These are phyloP conservation scores for Tolypocladium cylindrosporum DNA, from an alignment of 2,329 filamentous ascomycete species.

Conservation along the genomic window DNA sequence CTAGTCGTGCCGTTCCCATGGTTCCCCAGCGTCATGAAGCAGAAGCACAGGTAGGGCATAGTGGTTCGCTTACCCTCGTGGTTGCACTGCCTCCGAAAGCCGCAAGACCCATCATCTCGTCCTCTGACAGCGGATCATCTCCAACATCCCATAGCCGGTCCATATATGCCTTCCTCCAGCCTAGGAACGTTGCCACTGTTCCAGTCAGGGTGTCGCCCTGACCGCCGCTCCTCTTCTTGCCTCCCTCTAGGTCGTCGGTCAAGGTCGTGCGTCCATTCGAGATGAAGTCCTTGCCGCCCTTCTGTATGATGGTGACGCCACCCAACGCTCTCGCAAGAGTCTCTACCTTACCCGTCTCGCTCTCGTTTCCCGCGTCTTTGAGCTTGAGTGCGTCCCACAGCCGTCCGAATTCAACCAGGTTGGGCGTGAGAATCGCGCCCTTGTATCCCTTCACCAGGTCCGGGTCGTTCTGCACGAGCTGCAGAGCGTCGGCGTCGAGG, in stretches of 20 bases:
- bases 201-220: conserved; percentile 95
- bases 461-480: conserved; percentile 65
- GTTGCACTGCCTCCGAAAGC: conserved; percentile 82
- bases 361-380: conserved; percentile 33
- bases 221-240: conserved; percentile 81
- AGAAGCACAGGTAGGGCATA: background rate
- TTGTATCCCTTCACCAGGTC: conserved; percentile 71
- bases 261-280: conserved; percentile 70
- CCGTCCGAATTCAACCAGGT: conserved; percentile 84
- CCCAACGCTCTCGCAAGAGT: conserved; percentile 64
- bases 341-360: conserved; percentile 43
- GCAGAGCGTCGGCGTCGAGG: conserved; percentile 82
- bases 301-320: conserved; percentile 86
- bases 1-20: background rate
- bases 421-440: conserved; percentile 84
- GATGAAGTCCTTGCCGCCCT: conserved; percentile 74
- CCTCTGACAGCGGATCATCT: conserved; percentile 32
- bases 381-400: conserved; percentile 68
- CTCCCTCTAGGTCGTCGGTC: conserved; percentile 67
- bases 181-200: conserved; percentile 76
- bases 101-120: conserved; percentile 62
- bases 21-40: background rate
- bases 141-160: conserved; percentile 65
- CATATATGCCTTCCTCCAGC: conserved; percentile 79
- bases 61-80: conserved; percentile 54